These are phyloP conservation scores for Melaleuca alternifolia DNA, from an alignment of 345 rosid species.

Conservation along the genomic window DNA sequence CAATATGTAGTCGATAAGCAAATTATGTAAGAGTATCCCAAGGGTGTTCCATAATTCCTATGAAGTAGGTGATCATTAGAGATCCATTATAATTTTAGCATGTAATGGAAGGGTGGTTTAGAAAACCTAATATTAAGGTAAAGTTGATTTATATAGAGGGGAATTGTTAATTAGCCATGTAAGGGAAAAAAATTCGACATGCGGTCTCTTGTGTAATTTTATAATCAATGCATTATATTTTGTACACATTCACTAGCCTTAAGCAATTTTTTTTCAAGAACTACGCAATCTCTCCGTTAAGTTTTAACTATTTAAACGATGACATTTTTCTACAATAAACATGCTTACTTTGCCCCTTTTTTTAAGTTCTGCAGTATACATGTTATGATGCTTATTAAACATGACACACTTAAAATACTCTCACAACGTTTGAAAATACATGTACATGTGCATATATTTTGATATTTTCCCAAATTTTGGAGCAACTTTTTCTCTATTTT, in stretches of 20 bases:
- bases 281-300: background rate
- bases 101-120: background rate
- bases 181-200: background rate
- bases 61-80: background rate
- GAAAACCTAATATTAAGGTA: background rate
- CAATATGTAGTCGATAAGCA: background rate
- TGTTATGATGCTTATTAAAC: too few species aligned
- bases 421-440: too few species aligned
- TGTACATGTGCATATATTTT: background rate
- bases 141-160: background rate
- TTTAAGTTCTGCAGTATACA: too few species aligned
- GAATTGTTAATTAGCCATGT: background rate
- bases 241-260: background rate
- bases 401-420: too few species aligned
- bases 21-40: background rate
- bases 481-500: background rate
- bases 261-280: background rate
- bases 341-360: too few species aligned
- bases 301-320: background rate
- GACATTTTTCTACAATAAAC: too few species aligned
- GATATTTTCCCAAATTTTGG: accelerated
- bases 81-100: background rate
- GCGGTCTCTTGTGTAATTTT: background rate
- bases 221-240: background rate
- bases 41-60: background rate